Base-by-base conservation (phyloP, 305 asterid genomes). In the Fraxinus baroniana region DNA sequence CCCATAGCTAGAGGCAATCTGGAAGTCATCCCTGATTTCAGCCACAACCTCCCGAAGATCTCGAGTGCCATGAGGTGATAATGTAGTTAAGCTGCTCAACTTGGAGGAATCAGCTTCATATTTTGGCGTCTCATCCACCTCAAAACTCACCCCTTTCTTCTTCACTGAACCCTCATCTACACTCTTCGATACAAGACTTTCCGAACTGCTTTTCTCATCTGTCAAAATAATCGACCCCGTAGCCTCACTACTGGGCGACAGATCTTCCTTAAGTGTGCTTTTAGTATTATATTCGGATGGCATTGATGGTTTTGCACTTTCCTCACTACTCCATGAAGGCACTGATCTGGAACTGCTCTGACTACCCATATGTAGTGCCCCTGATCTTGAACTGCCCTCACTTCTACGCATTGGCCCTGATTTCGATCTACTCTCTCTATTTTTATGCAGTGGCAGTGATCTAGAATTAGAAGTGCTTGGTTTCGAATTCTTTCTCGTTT, bases 1-100 rank as follows among this genome's bases (percentile, higher is more conserved):
- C 74, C 99, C 99, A 78, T 90, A 89, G 71, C 89, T 85, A 78
- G 97, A 91, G 74, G 99, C 99, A 76, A 88, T 87, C 87, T 91
- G 95, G 64, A 96, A 96, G 68, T 92, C 99, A 84, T 96, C 97
- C 87, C 94, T 90, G 74, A 96, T 96, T 84, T 96, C 99, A 68
- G 94, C 95, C 75, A 94, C 98, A 82, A 89, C 98, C 85, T 91
- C 99, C 22, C 89, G 87, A 57, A 96, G 89, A 87, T 94, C 98
- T 85, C 99, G 88, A 7, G 88, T 90, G n/a, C 97, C 98, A 81
- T 76, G 92, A 82, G 94, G 91, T 12, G 97, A 90, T 82, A 91
- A 62, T 74, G 90, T 32, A 84, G 94, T 80, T 44, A 91, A 86
- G 74, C 91, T 93, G 82, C 97, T 91, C 80, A 89, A 84, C 86